phyloP scores from a whole-genome alignment of 2,329 filamentous ascomycete genomes.

The Thielaviopsis cerberus region DNA sequence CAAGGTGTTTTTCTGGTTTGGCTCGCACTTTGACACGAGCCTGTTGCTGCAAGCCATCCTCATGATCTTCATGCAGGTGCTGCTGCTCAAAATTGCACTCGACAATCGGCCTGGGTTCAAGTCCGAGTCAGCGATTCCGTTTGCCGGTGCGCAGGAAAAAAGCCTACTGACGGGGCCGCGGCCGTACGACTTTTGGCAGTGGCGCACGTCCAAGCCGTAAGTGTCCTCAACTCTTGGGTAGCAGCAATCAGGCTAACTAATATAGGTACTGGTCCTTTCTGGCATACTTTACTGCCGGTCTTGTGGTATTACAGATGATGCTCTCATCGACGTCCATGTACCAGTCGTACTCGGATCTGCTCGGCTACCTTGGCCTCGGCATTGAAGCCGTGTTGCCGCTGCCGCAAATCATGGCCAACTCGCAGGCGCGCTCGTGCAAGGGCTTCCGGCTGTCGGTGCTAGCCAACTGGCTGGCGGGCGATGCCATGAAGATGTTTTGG shows the following conservation, averaged over 20 bases:
- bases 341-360: constrained; percentile 42
- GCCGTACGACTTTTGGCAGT: constrained; percentile 70
- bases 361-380: constrained; percentile 58
- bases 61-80: constrained; percentile 44
- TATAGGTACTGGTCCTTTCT: constrained; percentile 61
- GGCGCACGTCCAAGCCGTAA: constrained; percentile 50
- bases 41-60: constrained; percentile 46
- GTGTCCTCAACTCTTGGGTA: constrained; percentile 17
- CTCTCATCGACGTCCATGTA: constrained; percentile 42
- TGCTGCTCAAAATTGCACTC: constrained; percentile 48
- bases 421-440: constrained; percentile 48
- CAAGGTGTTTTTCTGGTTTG: constrained; percentile 53
- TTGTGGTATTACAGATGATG: constrained; percentile 48
- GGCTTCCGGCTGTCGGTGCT: constrained; percentile 63
- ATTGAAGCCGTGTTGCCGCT: constrained; percentile 69
- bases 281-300: constrained; percentile 42
- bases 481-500: constrained; percentile 75
- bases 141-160: constrained; percentile 24
- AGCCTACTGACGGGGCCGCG: constrained; percentile 25
- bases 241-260: constrained; percentile 13
- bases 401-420: constrained; percentile 59
- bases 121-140: constrained; percentile 42
- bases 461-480: constrained; percentile 59
- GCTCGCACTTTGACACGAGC: constrained; percentile 43
- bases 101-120: constrained; percentile 45